These are phyloP conservation scores for Penstemon barbatus DNA, from an alignment of 257 asterid genomes.

Conservation along the genomic window DNA sequence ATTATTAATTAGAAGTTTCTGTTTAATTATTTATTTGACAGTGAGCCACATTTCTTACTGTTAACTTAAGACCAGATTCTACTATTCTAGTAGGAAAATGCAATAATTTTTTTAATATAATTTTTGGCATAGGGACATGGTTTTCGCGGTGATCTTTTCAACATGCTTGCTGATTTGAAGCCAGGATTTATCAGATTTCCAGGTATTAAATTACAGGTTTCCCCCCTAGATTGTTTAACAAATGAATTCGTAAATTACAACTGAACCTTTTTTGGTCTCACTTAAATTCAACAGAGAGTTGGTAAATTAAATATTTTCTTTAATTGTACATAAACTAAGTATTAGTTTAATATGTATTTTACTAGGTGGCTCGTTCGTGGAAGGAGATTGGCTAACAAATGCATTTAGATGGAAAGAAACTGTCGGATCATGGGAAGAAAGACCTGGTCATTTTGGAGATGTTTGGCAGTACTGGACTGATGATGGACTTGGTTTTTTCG, in stretches of 20 bases:
- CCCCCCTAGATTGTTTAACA: conserved; percentile 51
- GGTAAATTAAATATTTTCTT: neutral
- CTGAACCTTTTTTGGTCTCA: neutral
- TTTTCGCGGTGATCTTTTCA: conserved; percentile 78
- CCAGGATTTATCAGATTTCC: conserved; percentile 95
- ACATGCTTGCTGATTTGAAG: conserved; percentile 76
- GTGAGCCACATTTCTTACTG: neutral
- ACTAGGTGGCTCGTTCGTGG: conserved; percentile 89
- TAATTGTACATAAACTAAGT: neutral
- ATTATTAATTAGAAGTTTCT: neutral
- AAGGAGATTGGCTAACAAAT: conserved; percentile 74
- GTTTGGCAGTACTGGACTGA: conserved; percentile 99
- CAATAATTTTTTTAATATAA: conserved; percentile 6
- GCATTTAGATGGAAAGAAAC: conserved; percentile 95
- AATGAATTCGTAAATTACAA: neutral
- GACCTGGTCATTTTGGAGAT: conserved; percentile 92
- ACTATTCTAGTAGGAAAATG: neutral
- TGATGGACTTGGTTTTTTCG: conserved; percentile 87
- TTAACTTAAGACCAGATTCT: neutral
- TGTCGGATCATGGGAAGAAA: conserved; percentile 82
- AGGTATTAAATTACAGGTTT: conserved; percentile 63
- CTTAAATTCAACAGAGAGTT: neutral
- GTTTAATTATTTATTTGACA: neutral
- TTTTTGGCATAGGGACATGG: conserved; percentile 80
- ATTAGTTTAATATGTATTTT: conserved; percentile 6